These are phyloP conservation scores for Geotrichum fermentans DNA, from an alignment of 1,139 yeast species.

Conservation along the genomic window DNA sequence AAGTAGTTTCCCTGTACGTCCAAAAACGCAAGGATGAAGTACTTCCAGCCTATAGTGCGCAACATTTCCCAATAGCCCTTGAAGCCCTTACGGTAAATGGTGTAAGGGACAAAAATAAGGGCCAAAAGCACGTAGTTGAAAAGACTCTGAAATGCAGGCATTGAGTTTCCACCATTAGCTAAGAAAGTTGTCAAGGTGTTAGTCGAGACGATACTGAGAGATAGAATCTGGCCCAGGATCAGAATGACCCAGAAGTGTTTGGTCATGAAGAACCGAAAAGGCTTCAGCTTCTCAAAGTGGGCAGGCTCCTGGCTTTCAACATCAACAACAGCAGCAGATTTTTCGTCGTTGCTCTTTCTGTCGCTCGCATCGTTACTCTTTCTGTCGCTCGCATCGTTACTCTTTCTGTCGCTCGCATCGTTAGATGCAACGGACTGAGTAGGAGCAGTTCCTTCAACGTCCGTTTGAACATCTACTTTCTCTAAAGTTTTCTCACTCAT, in stretches of 20 bases:
- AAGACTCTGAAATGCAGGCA: slow-evolving; percentile 44
- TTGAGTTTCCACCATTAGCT: slow-evolving; percentile 38
- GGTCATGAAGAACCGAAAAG: slow-evolving; percentile 36
- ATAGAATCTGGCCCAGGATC: slow-evolving; percentile 41
- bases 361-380: background rate
- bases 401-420: background rate
- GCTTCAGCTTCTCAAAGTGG: slow-evolving; percentile 1
- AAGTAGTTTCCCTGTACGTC: slow-evolving; percentile 46
- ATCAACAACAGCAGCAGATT: background rate
- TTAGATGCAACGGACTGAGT: background rate
- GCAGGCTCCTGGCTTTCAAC: background rate
- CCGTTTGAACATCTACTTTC: background rate
- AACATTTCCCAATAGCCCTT: slow-evolving; percentile 34
- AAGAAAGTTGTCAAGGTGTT: slow-evolving; percentile 42
- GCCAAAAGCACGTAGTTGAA: slow-evolving; percentile 40
- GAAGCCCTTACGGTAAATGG: slow-evolving; percentile 40
- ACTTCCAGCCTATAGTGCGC: slow-evolving; percentile 42
- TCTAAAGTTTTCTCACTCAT: background rate
- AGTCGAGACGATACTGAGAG: slow-evolving; percentile 42
- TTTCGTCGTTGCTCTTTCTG: background rate
- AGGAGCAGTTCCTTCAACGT: background rate
- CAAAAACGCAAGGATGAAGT: slow-evolving; percentile 41
- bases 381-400: background rate
- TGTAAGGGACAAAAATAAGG: slow-evolving; percentile 40
- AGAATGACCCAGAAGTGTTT: slow-evolving; percentile 42